phyloP scores from a whole-genome alignment of 2,329 filamentous ascomycete genomes.

The Hymenoscyphus scutula region DNA sequence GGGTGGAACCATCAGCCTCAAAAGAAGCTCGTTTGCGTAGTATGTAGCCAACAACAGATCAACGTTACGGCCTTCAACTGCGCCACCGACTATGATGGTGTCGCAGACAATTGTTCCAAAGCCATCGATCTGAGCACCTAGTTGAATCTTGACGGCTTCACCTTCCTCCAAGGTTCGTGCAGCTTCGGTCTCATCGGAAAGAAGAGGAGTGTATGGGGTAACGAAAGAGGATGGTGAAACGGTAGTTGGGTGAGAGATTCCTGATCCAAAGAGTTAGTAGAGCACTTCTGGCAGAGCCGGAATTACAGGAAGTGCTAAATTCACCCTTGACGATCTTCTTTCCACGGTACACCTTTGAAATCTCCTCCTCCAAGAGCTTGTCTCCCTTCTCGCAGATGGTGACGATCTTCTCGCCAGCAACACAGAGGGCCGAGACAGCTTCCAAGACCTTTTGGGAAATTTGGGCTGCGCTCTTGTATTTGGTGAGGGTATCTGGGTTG shows the following conservation, averaged over 20 bases:
- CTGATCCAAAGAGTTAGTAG: constrained; percentile 41
- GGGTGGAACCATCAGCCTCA: constrained; percentile 89
- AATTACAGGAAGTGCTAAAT: constrained; percentile 22
- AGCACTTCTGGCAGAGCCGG: background rate
- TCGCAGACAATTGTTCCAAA: constrained; percentile 96
- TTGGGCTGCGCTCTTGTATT: constrained; percentile 95
- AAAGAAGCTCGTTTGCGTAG: constrained; percentile 92
- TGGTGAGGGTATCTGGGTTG: constrained; percentile 93
- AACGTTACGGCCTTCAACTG: constrained; percentile 71
- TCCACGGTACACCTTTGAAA: constrained; percentile 94
- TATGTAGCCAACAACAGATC: constrained; percentile 88
- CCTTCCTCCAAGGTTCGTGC: constrained; percentile 74
- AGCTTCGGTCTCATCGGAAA: constrained; percentile 82
- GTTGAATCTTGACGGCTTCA: constrained; percentile 94
- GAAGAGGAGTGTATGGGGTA: constrained; percentile 93
- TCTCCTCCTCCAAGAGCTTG: constrained; percentile 89
- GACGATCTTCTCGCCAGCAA: constrained; percentile 88
- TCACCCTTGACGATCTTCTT: constrained; percentile 93
- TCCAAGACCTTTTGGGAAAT: constrained; percentile 96
- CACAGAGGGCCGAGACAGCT: constrained; percentile 70
- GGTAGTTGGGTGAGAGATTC: constrained; percentile 90
- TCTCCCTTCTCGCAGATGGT: constrained; percentile 95
- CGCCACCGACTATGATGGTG: constrained; percentile 70
- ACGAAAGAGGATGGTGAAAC: constrained; percentile 92
- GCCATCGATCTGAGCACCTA: constrained; percentile 98